These are phyloP conservation scores for Capsicum baccatum DNA, from an alignment of 257 asterid species.

Conservation along the genomic window DNA sequence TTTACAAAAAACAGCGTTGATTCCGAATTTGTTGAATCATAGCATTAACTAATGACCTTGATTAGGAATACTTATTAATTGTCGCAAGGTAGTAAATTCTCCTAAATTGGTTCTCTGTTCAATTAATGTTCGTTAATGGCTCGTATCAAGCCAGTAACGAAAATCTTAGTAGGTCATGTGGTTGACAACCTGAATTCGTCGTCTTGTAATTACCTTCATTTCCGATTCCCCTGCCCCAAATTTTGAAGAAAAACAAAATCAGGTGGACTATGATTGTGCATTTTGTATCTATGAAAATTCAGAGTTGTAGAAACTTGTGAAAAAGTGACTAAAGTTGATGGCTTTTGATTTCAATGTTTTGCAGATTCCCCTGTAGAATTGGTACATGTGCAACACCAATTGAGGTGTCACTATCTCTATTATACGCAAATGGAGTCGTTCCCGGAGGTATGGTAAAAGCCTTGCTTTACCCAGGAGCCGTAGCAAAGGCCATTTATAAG, in stretches of 20 bases:
- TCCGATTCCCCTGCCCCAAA: too few species aligned
- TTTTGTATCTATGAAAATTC: background rate
- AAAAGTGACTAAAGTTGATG: background rate
- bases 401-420: constrained; percentile 54
- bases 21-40: too few species aligned
- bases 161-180: too few species aligned
- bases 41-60: background rate
- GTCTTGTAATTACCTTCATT: too few species aligned
- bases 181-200: too few species aligned
- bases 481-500: constrained; percentile 42
- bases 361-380: constrained; percentile 64
- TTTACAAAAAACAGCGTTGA: background rate
- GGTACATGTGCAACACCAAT: constrained; percentile 61
- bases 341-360: background rate
- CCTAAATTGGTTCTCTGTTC: background rate
- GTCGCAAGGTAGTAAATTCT: background rate
- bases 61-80: background rate
- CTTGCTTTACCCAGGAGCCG: constrained; percentile 67
- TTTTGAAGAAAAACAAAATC: too few species aligned
- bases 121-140: background rate
- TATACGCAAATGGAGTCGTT: constrained; percentile 46
- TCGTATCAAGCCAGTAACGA: background rate
- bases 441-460: constrained; percentile 49
- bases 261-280: background rate
- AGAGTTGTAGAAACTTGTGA: background rate